A percentile compares a stretch with the other conserved stretches of the same genome.
phyloP scores from a whole-genome alignment of 768 basidiomycete species.

The Cyclocybe aegerita region DNA sequence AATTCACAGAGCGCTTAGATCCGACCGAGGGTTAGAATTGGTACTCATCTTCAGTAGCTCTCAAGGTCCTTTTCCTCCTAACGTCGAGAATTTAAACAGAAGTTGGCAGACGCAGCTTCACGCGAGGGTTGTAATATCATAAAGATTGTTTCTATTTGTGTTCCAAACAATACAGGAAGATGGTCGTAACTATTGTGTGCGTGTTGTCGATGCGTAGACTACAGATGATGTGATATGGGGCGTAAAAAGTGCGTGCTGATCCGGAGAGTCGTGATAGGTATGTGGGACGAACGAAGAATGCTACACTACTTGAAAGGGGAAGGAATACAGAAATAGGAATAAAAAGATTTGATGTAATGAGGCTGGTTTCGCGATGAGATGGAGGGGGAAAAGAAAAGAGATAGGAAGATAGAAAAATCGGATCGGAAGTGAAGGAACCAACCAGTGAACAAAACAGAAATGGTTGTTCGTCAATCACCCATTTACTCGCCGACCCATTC shows the following conservation, averaged over 20 bases:
- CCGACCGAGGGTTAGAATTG: no score
- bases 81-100: no score
- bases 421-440: conserved; percentile 1
- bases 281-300: background rate
- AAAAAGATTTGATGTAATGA: background rate
- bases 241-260: background rate
- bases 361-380: background rate
- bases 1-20: no score
- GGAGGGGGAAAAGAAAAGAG: conserved; percentile 1
- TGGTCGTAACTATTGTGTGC: background rate
- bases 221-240: conserved; percentile 7
- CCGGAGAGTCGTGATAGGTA: background rate
- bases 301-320: background rate
- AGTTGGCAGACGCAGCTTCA: no score
- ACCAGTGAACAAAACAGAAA: background rate
- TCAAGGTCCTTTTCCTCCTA: no score
- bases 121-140: no score
- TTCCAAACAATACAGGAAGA: background rate
- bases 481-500: conserved; percentile 43
- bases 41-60: no score
- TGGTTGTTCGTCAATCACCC: background rate
- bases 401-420: background rate
- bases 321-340: conserved; percentile 1
- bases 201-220: conserved; percentile 6
- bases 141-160: background rate